Evolutionary conservation across 495 filamentous ascomycete genomes (phyloP), one percentile per base, ranked within the genome.

Genomic region (Aspergillus bertholletiae): DNA sequence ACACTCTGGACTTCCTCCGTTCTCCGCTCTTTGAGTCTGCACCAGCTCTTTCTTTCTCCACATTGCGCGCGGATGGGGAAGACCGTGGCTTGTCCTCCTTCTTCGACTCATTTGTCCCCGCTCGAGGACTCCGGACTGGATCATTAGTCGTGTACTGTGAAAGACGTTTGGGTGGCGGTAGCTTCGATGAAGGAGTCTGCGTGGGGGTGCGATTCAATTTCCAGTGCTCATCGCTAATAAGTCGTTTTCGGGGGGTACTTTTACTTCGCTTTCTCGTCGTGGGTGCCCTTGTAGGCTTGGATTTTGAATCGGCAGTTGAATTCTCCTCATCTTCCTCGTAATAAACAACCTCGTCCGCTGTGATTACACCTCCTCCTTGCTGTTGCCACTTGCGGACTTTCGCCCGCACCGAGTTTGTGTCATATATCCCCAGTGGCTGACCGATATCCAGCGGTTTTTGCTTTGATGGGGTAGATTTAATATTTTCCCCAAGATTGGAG

Each of bases 191-290:
- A 73, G 75, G 23, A 60, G 75, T 51, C 53, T 73, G 70, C 15
- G 75, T 82, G 15, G 75, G 67, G 43, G 69, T 80, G 57, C 74
- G 78, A 53, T 77, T 80, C 41, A 74, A 76, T 53, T 71, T 73
- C 88, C 88, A 93, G 57, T 93, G 85, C 35, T 84, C 83, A 69
- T 93, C 89, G 60, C 88, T 91, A 20, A 93, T 79, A 21, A 93
- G 84, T 45, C 88, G 80, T 74, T 90, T 93, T 60, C 84, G 84
- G 6, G 89, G 89, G 18, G 81, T 77, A 60, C 76, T 82, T 46
- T 74, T 69, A 56, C 77, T 80, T 58, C 73, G 68, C 49, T 67
- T 67, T 40, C 74, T 63, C 11, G 51, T 43, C 7, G 39, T 50
- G 24, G 21, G 21, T 54, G 12, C 37, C 28, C 67, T 72, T 12